phyloP scores from a whole-genome alignment of 495 filamentous ascomycete genomes.

The Terfezia boudieri region DNA sequence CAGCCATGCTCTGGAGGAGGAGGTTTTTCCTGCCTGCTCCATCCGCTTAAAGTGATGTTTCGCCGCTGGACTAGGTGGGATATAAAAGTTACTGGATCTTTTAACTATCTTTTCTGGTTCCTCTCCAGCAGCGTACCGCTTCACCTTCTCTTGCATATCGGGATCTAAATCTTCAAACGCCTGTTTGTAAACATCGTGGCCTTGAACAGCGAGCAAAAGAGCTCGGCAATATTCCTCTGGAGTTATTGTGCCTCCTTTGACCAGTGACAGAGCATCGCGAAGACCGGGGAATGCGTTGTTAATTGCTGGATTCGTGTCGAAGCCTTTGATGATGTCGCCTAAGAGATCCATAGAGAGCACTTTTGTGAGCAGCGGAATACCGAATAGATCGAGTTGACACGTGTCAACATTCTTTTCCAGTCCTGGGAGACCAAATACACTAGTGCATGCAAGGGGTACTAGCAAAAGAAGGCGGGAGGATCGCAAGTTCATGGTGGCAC shows the following conservation, averaged over 20 bases:
- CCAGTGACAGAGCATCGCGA: not conserved
- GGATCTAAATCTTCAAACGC: slow-evolving; percentile 5
- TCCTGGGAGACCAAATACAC: too few relatives aligned
- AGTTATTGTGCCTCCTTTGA: not conserved
- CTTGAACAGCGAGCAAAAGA: slow-evolving; percentile 3
- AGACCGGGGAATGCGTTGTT: slow-evolving; percentile 6
- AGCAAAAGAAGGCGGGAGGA: too few relatives aligned
- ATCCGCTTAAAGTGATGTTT: slow-evolving; percentile 12
- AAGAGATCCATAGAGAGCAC: slow-evolving; percentile 1
- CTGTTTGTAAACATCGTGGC: slow-evolving; percentile 1
- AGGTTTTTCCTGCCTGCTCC: slow-evolving; percentile 6
- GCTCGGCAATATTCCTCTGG: slow-evolving; percentile 5
- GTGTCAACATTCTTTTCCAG: too few relatives aligned
- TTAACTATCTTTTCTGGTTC: slow-evolving; percentile 2
- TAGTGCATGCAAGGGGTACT: too few relatives aligned
- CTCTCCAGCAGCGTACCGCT: slow-evolving; percentile 5
- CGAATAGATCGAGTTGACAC: too few relatives aligned
- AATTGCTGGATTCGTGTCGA: slow-evolving; percentile 1
- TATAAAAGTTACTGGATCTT: slow-evolving; percentile 2
- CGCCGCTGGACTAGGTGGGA: slow-evolving; percentile 9
- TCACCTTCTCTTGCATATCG: slow-evolving; percentile 8
- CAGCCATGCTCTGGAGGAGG: slow-evolving; percentile 10
- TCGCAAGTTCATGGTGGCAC: too few relatives aligned
- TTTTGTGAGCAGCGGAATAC: not conserved
- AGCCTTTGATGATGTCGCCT: slow-evolving; percentile 4